A percentile compares a stretch with the other conserved stretches of the same genome.
These are phyloP conservation scores for Juglanconis juglandina DNA, from an alignment of 2,329 filamentous ascomycete genomes.

Conservation along the genomic window DNA sequence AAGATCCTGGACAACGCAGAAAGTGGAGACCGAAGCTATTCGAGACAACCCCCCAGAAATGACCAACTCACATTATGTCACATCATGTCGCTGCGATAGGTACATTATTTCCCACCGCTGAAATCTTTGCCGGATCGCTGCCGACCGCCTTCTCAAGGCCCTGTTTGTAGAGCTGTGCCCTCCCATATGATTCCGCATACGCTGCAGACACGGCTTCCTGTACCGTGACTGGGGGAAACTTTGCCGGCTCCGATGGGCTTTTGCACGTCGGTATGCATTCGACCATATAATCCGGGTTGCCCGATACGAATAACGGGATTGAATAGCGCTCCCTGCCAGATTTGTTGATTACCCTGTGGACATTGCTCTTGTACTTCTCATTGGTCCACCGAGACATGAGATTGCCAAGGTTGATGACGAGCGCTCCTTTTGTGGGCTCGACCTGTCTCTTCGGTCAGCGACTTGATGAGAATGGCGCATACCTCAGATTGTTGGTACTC, in stretches of 20 bases:
- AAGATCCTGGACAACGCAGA: too few species aligned
- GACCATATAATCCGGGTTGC: slow-evolving; percentile 41
- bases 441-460: slow-evolving; percentile 27
- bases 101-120: neutral
- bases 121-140: neutral
- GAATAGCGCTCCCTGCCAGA: slow-evolving; percentile 47
- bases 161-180: slow-evolving; percentile 30
- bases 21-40: too few species aligned
- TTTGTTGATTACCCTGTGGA: slow-evolving; percentile 53
- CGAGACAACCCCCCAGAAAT: too few species aligned
- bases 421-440: slow-evolving; percentile 40
- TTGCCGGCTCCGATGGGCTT: slow-evolving; percentile 22
- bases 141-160: slow-evolving; percentile 21
- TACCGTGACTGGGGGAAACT: slow-evolving; percentile 31
- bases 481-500: slow-evolving; percentile 7
- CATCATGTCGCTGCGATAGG: slow-evolving; percentile 3
- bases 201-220: slow-evolving; percentile 30
- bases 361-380: slow-evolving; percentile 48
- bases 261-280: slow-evolving; percentile 32
- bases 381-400: slow-evolving; percentile 48
- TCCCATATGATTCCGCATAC: slow-evolving; percentile 32
- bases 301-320: slow-evolving; percentile 50
- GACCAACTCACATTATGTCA: neutral
- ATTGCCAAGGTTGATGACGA: slow-evolving; percentile 49
- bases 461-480: neutral